Evolutionary conservation across 108 stramenopile species (phyloP), one percentile per base, ranked within the genome.

Genomic region (Conticribra weissflogii): DNA sequence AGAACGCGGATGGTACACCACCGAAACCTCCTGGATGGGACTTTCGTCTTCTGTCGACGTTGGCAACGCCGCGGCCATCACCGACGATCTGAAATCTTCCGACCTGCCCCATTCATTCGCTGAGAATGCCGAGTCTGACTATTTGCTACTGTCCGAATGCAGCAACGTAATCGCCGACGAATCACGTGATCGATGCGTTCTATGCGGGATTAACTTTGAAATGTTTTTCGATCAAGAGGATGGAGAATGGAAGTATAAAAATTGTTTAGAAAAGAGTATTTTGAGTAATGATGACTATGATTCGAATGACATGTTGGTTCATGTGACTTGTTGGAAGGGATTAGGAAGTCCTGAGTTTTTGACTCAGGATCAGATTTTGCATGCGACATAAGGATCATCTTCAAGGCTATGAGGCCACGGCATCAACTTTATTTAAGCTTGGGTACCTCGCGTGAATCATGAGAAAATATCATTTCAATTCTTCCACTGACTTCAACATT

Each of bases 141-240:
- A 58, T 41, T 80, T 77, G 19, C 65, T 33, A 27, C 48, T 9
- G 34, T 64, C 86, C 17, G 47, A 54, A 18, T 57, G 59, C 5
- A 77, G 74, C 30, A 83, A 88, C 3, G 65, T 83, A 34, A 72
- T 85, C 50, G 93, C 93, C 9, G 93, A 94, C 58, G 93, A 94
- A 71, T 61, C 83, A 4, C 71, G 88, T 61, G 86, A 88, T 73
- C 77, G 84, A 24, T 94, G 93, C 55, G 82, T 87, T 19, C 77
- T 94, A 28, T 94, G 93, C 74, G 93, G 90, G 2, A 87, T 94
- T 58, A 90, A 89, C 56, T 94, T 94, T 62, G 83, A 84, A 55
- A 94, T 94, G 93, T 80, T 85, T 48, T 94, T 94, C 50, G 93
- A 94, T 81, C 90, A 94, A 62, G 93, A 94, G 24, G 90, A 94